Percentiles rank a stretch among this genome's conserved stretches.
phyloP scores from a whole-genome alignment of 371 early-diverging fungal genomes.

The Mucor irregularis region DNA sequence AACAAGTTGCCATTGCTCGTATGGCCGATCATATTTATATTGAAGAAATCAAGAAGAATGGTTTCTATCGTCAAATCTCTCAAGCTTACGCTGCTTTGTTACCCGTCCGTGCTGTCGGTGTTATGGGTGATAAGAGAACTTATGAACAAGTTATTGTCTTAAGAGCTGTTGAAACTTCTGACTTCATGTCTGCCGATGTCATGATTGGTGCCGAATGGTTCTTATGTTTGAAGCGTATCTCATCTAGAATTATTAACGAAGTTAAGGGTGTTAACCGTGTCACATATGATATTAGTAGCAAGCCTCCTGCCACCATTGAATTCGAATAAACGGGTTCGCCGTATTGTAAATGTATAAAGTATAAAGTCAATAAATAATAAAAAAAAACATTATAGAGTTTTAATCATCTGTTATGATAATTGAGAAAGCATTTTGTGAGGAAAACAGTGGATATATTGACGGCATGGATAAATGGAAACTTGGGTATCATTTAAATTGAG shows the following conservation, averaged over 20 bases:
- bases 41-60: constrained; percentile 96
- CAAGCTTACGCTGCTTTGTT: constrained; percentile 97
- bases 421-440: too few species aligned
- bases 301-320: constrained; percentile 97
- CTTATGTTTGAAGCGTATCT: constrained; percentile 80
- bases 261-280: constrained; percentile 97
- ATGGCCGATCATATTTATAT: constrained; percentile 96
- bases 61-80: constrained; percentile 92
- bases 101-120: constrained; percentile 95
- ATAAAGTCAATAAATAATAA: too few species aligned
- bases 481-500: too few species aligned
- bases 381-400: too few species aligned
- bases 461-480: too few species aligned
- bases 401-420: too few species aligned
- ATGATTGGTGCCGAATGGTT: constrained; percentile 60
- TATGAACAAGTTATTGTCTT: constrained; percentile 98
- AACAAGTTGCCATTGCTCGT: constrained; percentile 92
- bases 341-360: too few species aligned
- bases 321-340: constrained; percentile 86
- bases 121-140: constrained; percentile 98
- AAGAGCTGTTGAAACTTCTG: constrained; percentile 93
- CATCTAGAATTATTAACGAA: constrained; percentile 95
- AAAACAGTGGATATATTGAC: too few species aligned
- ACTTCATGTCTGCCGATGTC: constrained; percentile 99
- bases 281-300: constrained; percentile 92